Percentiles rank a stretch among this genome's conserved stretches.
phyloP scores from a whole-genome alignment of 2,329 filamentous ascomycete species.

The Tolypocladium endophyticum region DNA sequence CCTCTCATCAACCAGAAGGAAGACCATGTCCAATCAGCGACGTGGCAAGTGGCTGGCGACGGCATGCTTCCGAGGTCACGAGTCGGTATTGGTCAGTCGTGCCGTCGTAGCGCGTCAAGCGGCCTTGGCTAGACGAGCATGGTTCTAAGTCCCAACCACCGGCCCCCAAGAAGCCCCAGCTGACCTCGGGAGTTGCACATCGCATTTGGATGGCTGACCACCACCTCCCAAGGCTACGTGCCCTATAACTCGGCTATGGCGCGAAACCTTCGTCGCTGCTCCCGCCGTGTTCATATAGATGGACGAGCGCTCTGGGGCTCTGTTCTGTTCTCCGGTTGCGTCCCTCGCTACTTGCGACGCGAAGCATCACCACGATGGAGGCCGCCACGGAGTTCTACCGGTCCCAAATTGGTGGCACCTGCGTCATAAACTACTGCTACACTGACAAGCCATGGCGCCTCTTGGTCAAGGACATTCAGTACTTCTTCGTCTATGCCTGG shows the following conservation, averaged over 20 bases:
- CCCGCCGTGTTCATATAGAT: neutral
- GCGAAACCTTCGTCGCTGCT: neutral
- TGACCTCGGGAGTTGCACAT: neutral
- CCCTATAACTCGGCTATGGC: neutral
- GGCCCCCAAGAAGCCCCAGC: neutral
- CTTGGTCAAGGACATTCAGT: conserved; percentile 40
- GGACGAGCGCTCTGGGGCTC: neutral
- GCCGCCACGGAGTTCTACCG: conserved; percentile 40
- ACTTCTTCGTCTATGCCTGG: conserved; percentile 44
- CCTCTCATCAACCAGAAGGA: neutral
- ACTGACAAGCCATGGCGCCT: conserved; percentile 44
- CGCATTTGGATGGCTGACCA: neutral
- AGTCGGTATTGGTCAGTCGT: neutral
- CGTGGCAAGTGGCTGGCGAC: neutral
- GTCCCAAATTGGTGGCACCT: conserved; percentile 45
- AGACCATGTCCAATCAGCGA: neutral
- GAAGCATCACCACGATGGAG: conserved; percentile 12
- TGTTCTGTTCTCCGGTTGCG: no score
- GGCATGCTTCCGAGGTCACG: neutral
- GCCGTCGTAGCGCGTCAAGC: neutral
- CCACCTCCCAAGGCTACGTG: neutral
- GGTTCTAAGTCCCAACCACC: neutral
- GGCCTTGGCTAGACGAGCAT: neutral
- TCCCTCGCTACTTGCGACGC: neutral
- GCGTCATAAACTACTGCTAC: conserved; percentile 51